phyloP scores from a whole-genome alignment of 2,329 filamentous ascomycete species.

The Clarireedia hainanense region DNA sequence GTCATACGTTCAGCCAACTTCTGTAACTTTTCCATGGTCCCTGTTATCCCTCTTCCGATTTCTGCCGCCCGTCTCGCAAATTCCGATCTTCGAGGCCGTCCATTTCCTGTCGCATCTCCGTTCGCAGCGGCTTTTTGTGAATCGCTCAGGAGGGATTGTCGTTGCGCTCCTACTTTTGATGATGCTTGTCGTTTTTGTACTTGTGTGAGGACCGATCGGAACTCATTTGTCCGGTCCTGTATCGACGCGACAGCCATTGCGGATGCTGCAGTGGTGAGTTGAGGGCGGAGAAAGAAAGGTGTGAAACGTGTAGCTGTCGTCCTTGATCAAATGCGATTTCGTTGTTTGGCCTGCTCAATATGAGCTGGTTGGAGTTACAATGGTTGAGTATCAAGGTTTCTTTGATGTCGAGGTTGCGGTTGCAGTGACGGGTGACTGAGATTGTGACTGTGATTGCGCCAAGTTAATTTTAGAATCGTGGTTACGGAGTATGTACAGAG shows the following conservation, averaged over 20 bases:
- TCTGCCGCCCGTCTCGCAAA: slow-evolving; percentile 88
- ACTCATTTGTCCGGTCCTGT: slow-evolving; percentile 94
- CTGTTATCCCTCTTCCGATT: slow-evolving; percentile 84
- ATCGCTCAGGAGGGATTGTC: slow-evolving; percentile 70
- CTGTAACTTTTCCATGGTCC: slow-evolving; percentile 91
- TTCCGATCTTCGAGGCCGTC: slow-evolving; percentile 63
- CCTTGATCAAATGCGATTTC: neutral
- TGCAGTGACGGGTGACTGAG: neutral
- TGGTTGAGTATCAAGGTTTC: too few species aligned
- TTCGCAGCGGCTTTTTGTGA: slow-evolving; percentile 59
- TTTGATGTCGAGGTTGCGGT: too few species aligned
- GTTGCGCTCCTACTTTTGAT: slow-evolving; percentile 69
- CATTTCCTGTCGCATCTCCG: slow-evolving; percentile 37
- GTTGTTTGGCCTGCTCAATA: neutral
- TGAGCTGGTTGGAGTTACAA: too few species aligned
- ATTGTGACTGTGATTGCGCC: neutral
- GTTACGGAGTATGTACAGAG: too few species aligned
- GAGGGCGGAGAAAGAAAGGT: too few species aligned
- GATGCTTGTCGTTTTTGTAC: slow-evolving; percentile 73
- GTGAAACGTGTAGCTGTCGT: too few species aligned
- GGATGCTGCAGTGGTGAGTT: neutral
- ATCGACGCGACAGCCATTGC: slow-evolving; percentile 65
- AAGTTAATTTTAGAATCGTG: neutral
- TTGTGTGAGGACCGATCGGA: slow-evolving; percentile 81
- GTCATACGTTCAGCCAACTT: slow-evolving; percentile 73